Conservation (phyloP, 2,329 filamentous ascomycete genomes). For the Neonectria punicea region DNA sequence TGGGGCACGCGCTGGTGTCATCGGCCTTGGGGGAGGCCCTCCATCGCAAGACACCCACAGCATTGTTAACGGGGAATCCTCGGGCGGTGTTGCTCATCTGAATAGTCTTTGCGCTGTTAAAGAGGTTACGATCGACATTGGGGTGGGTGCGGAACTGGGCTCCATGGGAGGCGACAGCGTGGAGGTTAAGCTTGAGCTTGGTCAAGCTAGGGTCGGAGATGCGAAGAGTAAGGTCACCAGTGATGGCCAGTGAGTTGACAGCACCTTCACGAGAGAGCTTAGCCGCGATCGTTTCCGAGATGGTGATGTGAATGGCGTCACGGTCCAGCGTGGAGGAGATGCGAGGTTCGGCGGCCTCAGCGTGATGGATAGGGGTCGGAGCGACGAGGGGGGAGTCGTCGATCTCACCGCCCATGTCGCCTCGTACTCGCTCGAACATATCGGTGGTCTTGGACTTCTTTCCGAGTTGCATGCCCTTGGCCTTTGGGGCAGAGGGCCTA, state of each 20-base stretch:
- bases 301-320: conserved; percentile 87
- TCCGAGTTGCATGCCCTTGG: conserved; percentile 98
- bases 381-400: conserved; percentile 81
- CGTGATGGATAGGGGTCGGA: conserved; percentile 60
- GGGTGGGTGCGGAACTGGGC: conserved; percentile 96
- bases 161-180: conserved; percentile 79
- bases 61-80: conserved; percentile 94
- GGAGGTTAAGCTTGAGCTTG: conserved; percentile 87
- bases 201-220: conserved; percentile 90
- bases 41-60: conserved; percentile 94
- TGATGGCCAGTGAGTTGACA: conserved; percentile 87
- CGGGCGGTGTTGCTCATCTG: conserved; percentile 90
- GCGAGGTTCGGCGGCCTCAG: conserved; percentile 64
- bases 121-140: conserved; percentile 91
- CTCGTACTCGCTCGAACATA: conserved; percentile 95
- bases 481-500: conserved; percentile 75
- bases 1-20: conserved; percentile 83
- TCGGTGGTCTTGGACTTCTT: conserved; percentile 99
- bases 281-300: conserved; percentile 91
- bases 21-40: conserved; percentile 84
- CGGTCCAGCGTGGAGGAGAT: conserved; percentile 77
- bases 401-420: conserved; percentile 87
- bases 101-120: conserved; percentile 84
- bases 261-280: conserved; percentile 89
- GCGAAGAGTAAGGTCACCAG: conserved; percentile 89